Percentiles rank a stretch among this genome's conserved stretches.
Evolutionary conservation across 148 eudicot genomes (phyloP).

Genomic region (Fagopyrum homotropicum): DNA sequence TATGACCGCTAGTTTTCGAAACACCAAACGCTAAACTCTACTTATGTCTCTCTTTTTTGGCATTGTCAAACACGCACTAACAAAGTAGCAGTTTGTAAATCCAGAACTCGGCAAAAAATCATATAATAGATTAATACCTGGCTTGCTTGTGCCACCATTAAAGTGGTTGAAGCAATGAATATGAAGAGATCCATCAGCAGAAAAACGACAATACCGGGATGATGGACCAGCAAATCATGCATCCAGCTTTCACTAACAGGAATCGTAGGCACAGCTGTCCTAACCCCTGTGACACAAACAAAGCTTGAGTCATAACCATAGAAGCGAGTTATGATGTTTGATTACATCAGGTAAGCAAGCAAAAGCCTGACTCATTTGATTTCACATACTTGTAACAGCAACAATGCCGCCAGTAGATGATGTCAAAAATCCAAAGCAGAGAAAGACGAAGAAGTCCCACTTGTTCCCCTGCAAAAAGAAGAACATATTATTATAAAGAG

Average conservation of each 20-base stretch:
- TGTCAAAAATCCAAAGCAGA: slow-evolving; percentile 53
- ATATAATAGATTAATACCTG: slow-evolving; percentile 38
- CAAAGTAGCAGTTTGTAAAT: not conserved
- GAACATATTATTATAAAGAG: not conserved
- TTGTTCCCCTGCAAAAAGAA: slow-evolving; percentile 70
- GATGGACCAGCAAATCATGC: slow-evolving; percentile 35
- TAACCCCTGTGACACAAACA: slow-evolving; percentile 48
- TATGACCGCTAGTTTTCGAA: too few relatives aligned
- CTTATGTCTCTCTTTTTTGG: too few relatives aligned
- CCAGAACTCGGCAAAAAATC: not conserved
- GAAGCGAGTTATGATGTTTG: not conserved
- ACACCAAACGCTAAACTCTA: too few relatives aligned
- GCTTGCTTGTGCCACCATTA: slow-evolving; percentile 45
- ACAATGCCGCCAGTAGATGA: slow-evolving; percentile 44
- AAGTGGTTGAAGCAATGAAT: slow-evolving; percentile 47
- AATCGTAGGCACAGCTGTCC: slow-evolving; percentile 43
- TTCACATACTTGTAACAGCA: slow-evolving; percentile 65
- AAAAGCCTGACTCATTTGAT: slow-evolving; percentile 15
- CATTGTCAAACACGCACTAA: too few relatives aligned
- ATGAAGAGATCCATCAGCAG: slow-evolving; percentile 52
- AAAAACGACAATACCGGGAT: slow-evolving; percentile 65
- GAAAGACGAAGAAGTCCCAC: slow-evolving; percentile 81
- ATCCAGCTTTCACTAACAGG: slow-evolving; percentile 53
- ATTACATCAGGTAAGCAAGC: slow-evolving; percentile 4
- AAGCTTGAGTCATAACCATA: not conserved